Evolutionary conservation across 2,329 filamentous ascomycete species (phyloP).

Genomic region (Simplicillium aogashimaense): DNA sequence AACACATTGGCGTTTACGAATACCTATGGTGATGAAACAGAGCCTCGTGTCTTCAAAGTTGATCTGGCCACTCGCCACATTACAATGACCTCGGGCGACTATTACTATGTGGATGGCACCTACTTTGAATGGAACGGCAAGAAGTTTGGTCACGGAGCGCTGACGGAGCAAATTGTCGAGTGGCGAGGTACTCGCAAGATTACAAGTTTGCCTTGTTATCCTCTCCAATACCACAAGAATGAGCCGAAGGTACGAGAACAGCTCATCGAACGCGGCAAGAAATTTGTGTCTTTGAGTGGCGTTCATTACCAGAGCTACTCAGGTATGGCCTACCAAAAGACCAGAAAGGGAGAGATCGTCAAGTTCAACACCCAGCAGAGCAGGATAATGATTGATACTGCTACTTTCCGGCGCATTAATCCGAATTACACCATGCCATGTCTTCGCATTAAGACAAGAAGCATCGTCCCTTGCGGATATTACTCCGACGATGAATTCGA

Average conservation of each 20-base stretch:
- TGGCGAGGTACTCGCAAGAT: slow-evolving; percentile 82
- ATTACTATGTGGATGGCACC: slow-evolving; percentile 65
- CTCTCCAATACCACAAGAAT: slow-evolving; percentile 70
- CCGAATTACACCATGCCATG: slow-evolving; percentile 74
- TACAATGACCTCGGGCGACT: slow-evolving; percentile 61
- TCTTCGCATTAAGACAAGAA: slow-evolving; percentile 35
- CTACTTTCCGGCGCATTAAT: slow-evolving; percentile 73
- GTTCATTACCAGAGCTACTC: slow-evolving; percentile 77
- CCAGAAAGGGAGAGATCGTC: slow-evolving; percentile 54
- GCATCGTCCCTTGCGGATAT: slow-evolving; percentile 47
- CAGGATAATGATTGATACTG: slow-evolving; percentile 79
- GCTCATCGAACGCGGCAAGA: slow-evolving; percentile 73
- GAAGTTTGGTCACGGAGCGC: slow-evolving; percentile 65
- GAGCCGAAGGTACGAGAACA: slow-evolving; percentile 52
- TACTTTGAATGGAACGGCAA: slow-evolving; percentile 89
- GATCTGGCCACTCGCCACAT: slow-evolving; percentile 63
- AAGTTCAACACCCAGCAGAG: slow-evolving; percentile 83
- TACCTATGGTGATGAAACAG: slow-evolving; percentile 66
- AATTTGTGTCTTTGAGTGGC: slow-evolving; percentile 71
- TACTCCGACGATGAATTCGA: slow-evolving; percentile 41
- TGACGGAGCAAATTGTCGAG: slow-evolving; percentile 57
- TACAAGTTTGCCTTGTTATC: slow-evolving; percentile 65
- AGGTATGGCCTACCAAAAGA: slow-evolving; percentile 77
- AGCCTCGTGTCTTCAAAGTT: slow-evolving; percentile 75
- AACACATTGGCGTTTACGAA: slow-evolving; percentile 69